A percentile compares a stretch with the other conserved stretches of the same genome.
Conservation (phyloP, 495 filamentous ascomycete species). For the Penicillium riverlandense region DNA sequence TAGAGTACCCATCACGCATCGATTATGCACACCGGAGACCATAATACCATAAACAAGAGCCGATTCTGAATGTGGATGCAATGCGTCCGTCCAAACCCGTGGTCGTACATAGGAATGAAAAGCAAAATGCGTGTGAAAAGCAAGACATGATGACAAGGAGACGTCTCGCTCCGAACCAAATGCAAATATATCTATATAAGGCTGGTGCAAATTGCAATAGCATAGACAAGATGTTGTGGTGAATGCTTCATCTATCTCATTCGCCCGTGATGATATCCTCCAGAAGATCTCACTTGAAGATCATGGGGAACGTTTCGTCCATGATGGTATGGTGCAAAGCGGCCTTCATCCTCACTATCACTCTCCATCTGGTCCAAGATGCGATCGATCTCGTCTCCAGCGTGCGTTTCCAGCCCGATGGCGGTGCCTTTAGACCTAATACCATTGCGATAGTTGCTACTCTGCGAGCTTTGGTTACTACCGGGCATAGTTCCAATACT, state of each 20-base stretch:
- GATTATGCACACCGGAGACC: too few species aligned
- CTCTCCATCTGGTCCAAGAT: slow-evolving; percentile 47
- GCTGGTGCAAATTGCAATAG: neutral
- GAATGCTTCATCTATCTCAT: slow-evolving; percentile 1
- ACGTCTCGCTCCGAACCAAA: neutral
- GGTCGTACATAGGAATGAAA: too few species aligned
- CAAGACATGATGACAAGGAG: neutral
- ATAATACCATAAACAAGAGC: too few species aligned
- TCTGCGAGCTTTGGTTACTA: slow-evolving; percentile 16
- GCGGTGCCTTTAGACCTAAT: neutral
- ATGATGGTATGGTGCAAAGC: slow-evolving; percentile 14
- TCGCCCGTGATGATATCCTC: slow-evolving; percentile 1
- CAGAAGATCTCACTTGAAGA: neutral
- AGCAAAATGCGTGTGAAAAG: neutral
- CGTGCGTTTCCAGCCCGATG: slow-evolving; percentile 25
- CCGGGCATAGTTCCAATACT: slow-evolving; percentile 4
- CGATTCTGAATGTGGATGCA: too few species aligned
- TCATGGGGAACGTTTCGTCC: neutral
- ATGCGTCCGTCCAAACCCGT: too few species aligned
- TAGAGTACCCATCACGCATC: neutral
- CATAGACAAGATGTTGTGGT: too few species aligned
- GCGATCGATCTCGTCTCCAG: slow-evolving; percentile 45
- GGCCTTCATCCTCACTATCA: slow-evolving; percentile 31
- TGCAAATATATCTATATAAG: neutral
- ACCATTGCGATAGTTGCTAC: slow-evolving; percentile 5